phyloP scores from a whole-genome alignment of 2,329 filamentous ascomycete species.

The Sphaceloma murrayae region DNA sequence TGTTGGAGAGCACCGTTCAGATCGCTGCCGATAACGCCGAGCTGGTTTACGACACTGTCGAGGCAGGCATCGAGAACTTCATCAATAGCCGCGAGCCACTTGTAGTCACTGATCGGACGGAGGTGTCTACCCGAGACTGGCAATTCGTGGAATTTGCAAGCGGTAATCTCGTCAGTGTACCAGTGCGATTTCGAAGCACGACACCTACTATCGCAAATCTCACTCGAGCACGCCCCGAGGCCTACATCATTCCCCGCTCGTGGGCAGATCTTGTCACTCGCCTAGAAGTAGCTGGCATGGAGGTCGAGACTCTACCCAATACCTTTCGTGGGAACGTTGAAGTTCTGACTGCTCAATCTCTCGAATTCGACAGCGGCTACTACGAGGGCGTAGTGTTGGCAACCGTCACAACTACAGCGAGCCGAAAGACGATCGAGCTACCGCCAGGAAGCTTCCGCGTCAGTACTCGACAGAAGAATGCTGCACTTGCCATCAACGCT shows the following conservation, averaged over 20 bases:
- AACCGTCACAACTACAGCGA: constrained; percentile 26
- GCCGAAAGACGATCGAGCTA: constrained; percentile 24
- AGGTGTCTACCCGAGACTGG: constrained; percentile 26
- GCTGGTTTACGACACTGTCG: constrained; percentile 26
- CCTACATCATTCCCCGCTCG: constrained; percentile 30
- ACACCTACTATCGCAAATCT: constrained; percentile 30
- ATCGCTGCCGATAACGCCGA: constrained; percentile 27
- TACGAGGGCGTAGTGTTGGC: constrained; percentile 30
- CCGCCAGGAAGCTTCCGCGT: constrained; percentile 30
- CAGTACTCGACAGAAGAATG: constrained; percentile 31
- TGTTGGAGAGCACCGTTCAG: constrained; percentile 30
- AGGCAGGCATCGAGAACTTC: constrained; percentile 25
- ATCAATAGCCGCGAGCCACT: constrained; percentile 24
- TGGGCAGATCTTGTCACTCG: constrained; percentile 30
- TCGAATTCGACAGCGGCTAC: constrained; percentile 25
- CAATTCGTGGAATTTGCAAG: constrained; percentile 29
- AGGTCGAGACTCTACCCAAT: constrained; percentile 26
- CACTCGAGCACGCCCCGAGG: constrained; percentile 27
- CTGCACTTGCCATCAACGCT: constrained; percentile 30
- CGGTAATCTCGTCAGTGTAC: constrained; percentile 28
- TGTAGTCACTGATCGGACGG: constrained; percentile 28
- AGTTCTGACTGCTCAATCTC: constrained; percentile 29
- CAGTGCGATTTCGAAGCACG: constrained; percentile 29
- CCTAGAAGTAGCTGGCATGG: constrained; percentile 28
- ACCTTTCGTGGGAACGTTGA: constrained; percentile 28